phyloP scores from a whole-genome alignment of 2,329 filamentous ascomycete genomes.

The Pyricularia sp. region DNA sequence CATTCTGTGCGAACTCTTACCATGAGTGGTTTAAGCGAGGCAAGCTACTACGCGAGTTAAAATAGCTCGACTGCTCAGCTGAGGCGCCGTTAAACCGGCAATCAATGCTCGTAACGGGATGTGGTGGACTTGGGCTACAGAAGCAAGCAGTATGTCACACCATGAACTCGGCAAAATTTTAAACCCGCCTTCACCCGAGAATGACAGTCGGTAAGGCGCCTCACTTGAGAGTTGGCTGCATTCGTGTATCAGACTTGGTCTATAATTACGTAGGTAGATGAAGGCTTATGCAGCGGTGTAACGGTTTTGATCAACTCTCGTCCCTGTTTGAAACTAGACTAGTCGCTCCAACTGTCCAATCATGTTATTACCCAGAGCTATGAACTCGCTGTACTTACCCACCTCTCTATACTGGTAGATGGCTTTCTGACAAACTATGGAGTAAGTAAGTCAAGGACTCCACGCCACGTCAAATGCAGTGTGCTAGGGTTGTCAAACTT shows the following conservation, averaged over 20 bases:
- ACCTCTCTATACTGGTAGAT: too few species aligned
- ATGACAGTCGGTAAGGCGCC: neutral
- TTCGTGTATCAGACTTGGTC: too few species aligned
- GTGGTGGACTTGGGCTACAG: neutral
- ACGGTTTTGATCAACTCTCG: neutral
- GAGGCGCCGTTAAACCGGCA: neutral
- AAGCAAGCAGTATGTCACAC: neutral
- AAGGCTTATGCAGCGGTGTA: neutral
- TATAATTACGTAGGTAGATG: too few species aligned
- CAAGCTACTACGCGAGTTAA: neutral
- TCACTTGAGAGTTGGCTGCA: neutral
- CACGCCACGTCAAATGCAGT: neutral
- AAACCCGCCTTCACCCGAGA: too few species aligned
- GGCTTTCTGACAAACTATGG: too few species aligned
- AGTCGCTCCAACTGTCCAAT: too few species aligned
- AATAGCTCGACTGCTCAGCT: neutral
- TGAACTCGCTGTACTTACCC: too few species aligned
- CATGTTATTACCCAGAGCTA: too few species aligned
- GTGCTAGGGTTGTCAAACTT: neutral
- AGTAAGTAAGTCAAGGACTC: too few species aligned
- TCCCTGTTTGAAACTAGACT: too few species aligned
- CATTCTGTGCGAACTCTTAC: neutral
- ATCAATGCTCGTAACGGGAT: neutral
- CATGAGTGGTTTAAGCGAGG: neutral
- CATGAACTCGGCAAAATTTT: too few species aligned